Percentiles rank a stretch among this genome's conserved stretches.
phyloP scores from a whole-genome alignment of 2,329 filamentous ascomycete genomes.

The Bipolaris victoriae region DNA sequence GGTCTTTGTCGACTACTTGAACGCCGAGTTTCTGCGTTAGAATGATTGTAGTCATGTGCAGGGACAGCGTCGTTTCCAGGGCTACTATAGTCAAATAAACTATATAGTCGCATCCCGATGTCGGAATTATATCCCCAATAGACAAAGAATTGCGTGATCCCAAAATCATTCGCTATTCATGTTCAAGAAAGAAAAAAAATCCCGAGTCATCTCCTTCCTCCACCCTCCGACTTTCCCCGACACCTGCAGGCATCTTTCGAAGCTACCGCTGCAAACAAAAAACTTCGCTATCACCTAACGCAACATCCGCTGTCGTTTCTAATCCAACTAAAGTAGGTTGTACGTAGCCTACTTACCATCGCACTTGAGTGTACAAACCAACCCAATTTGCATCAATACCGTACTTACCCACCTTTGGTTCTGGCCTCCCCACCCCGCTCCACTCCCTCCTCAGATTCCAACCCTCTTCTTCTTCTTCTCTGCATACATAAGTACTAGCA shows the following conservation, averaged over 20 bases:
- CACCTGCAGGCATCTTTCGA: neutral
- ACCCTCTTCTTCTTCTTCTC: neutral
- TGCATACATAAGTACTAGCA: neutral
- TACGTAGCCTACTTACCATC: too few species aligned
- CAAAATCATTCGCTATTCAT: too few species aligned
- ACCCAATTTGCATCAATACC: too few species aligned
- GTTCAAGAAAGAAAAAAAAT: too few species aligned
- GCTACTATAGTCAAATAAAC: neutral
- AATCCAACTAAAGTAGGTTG: too few species aligned
- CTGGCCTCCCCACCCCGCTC: neutral
- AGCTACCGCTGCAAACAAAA: neutral
- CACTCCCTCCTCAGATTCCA: slow-evolving; percentile 5
- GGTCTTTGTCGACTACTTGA: slow-evolving; percentile 50
- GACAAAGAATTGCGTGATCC: neutral
- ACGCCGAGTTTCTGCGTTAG: slow-evolving; percentile 46
- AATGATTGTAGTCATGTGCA: neutral
- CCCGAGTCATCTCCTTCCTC: neutral
- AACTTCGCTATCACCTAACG: neutral
- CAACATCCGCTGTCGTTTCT: too few species aligned
- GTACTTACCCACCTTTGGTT: too few species aligned
- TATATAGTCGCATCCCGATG: neutral
- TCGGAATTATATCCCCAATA: neutral
- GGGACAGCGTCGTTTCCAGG: neutral
- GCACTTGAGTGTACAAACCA: too few species aligned
- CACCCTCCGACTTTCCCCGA: slow-evolving; percentile 19